Base-by-base conservation (phyloP, 441 rosid genomes). In the Dalechampia spathulata region DNA sequence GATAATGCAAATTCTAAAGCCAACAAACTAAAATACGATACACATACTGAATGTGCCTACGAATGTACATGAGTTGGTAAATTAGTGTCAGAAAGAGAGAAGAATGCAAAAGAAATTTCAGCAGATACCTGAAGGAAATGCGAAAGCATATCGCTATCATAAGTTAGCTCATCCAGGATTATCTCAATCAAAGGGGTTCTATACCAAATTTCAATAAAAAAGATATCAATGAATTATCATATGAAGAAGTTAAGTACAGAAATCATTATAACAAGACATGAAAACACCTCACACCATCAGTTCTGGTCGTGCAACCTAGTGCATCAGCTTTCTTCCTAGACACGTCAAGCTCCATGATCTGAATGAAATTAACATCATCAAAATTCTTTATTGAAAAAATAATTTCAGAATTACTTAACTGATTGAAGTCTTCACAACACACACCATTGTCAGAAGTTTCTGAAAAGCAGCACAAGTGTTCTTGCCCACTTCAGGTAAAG, bases 291-390 rank as follows among this genome's bases (percentile, higher is more conserved):
- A 77, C 74, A 62, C 87, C 86, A 42, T 93, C 96, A 66, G 83
- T 85, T 76, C 95, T 79, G 25, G 74, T 69, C 23, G 82, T 81
- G 56, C 20, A 69, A 46, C 88, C 83, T 75, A 76, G 63, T 7
- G 28, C 43, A 59, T 81, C 82, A 36, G 92, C 98, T 63, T 68
- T 73, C 82, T 75, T 78, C 78, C 75, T 88, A 52, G 83, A 78
- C 22, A 41, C 43, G 66, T 92, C 96, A 65, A 92, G 86, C 65
- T 86, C 84, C 82, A 86, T 80, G 57, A 85, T 83, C 99, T 92
- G 71, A 49, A 55, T n/a, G n/a, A 49, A 47, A n/a, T 53, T 16
- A 20, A 41, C 2, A 54, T 50, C 36, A 19, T 55, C 58, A 25
- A 51, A 39, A 3, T 6, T 12, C 21, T 34, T 41, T 2, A 45